Conservation (phyloP, 2,329 filamentous ascomycete genomes). For the Pseudonectria foliicola region DNA sequence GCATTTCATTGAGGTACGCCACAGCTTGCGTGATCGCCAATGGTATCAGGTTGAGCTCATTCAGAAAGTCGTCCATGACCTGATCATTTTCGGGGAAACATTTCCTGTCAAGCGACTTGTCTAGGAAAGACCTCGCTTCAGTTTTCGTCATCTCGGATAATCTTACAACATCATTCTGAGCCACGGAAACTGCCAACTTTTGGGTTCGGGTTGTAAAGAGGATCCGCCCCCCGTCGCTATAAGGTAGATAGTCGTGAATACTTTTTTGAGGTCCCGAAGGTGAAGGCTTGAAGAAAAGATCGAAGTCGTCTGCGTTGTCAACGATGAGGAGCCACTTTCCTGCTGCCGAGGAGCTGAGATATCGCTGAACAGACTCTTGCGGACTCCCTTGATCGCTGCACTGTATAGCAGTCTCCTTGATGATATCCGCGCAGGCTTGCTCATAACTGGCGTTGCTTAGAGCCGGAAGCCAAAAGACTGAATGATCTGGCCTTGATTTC, state of each 20-base stretch:
- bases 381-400: constrained; percentile 47
- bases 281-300: constrained; percentile 11
- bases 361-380: constrained; percentile 48
- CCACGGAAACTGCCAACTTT: constrained; percentile 11
- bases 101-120: constrained; percentile 7
- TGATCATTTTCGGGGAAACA: constrained; percentile 3
- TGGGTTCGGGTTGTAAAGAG: constrained; percentile 31
- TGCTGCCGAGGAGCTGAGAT: constrained; percentile 19
- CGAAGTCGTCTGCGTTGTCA: constrained; percentile 34
- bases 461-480: constrained; percentile 38
- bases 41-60: constrained; percentile 27
- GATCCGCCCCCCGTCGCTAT: constrained; percentile 23
- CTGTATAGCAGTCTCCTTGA: constrained; percentile 23
- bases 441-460: constrained; percentile 31
- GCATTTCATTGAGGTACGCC: constrained; percentile 31
- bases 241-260: constrained; percentile 22
- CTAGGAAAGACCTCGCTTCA: constrained; percentile 18
- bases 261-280: neutral
- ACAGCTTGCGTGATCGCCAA: constrained; percentile 33
- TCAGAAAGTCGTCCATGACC: constrained; percentile 11
- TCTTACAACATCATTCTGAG: neutral
- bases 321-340: constrained; percentile 34
- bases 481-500: constrained; percentile 26
- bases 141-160: constrained; percentile 2
- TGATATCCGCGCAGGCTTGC: constrained; percentile 30